Conservation (phyloP, 306 rosid genomes). For the Vigna reflexopilosa region DNA sequence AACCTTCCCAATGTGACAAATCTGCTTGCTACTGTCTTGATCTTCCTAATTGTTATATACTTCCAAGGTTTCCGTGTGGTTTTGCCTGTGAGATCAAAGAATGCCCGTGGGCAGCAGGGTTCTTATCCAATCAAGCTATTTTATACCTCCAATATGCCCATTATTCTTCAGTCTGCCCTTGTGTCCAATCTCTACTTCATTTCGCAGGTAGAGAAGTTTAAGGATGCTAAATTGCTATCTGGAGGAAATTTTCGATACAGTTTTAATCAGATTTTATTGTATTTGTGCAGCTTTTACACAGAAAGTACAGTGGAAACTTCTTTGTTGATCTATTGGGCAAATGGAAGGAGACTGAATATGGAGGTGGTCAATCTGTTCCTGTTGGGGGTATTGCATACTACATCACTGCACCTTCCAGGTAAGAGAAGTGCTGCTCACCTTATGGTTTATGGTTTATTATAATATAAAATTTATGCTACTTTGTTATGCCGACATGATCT, state of each 20-base stretch:
- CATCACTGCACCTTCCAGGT: slow-evolving; percentile 74
- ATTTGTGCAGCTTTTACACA: slow-evolving; percentile 57
- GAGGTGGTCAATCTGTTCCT: slow-evolving; percentile 67
- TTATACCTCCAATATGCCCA: slow-evolving; percentile 73
- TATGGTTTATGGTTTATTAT: neutral
- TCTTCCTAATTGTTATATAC: slow-evolving; percentile 63
- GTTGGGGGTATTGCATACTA: slow-evolving; percentile 77
- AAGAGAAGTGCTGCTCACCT: neutral
- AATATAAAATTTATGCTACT: slow-evolving; percentile 30
- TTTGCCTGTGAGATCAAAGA: slow-evolving; percentile 67
- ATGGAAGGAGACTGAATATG: slow-evolving; percentile 73
- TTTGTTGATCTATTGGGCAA: slow-evolving; percentile 66
- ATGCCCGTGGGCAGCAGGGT: slow-evolving; percentile 63
- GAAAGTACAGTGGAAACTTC: slow-evolving; percentile 68
- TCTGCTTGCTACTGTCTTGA: slow-evolving; percentile 63
- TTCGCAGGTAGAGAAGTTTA: slow-evolving; percentile 46
- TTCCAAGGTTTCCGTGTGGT: slow-evolving; percentile 70
- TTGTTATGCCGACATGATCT: neutral
- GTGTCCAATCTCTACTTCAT: slow-evolving; percentile 61
- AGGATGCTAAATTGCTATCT: slow-evolving; percentile 33
- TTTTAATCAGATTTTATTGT: slow-evolving; percentile 8
- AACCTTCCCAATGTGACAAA: slow-evolving; percentile 67
- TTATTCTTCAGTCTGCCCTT: slow-evolving; percentile 68
- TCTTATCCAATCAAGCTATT: slow-evolving; percentile 67
- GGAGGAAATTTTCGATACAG: neutral